These are phyloP conservation scores for Coemansia sp. DNA, from an alignment of 192 early-diverging fungal genomes.

Conservation along the genomic window DNA sequence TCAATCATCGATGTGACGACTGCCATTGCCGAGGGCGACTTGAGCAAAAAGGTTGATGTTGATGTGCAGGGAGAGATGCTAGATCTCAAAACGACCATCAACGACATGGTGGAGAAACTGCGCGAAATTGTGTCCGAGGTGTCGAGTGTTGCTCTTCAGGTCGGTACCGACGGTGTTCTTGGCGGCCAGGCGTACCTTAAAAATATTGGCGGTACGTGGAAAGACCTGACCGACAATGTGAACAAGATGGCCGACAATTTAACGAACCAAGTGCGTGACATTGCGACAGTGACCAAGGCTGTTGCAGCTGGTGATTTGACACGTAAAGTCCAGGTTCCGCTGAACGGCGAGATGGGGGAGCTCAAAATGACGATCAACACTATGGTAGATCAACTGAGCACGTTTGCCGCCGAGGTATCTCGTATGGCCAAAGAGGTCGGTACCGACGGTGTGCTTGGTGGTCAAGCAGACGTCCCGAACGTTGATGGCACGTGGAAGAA, in stretches of 20 bases:
- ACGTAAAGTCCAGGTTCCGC: conserved; percentile 40
- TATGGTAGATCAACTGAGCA: conserved; percentile 56
- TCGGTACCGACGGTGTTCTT: conserved; percentile 63
- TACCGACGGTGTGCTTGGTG: conserved; percentile 58
- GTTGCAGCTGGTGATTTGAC: conserved; percentile 54
- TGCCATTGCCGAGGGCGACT: conserved; percentile 60
- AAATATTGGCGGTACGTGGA: conserved; percentile 61
- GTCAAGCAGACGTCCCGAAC: conserved; percentile 52
- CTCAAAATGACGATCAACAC: conserved; percentile 54
- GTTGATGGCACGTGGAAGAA: conserved; percentile 59
- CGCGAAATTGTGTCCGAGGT: conserved; percentile 59
- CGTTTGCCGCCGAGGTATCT: conserved; percentile 55
- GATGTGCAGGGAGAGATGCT: conserved; percentile 57
- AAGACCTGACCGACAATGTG: conserved; percentile 61
- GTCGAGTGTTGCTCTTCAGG: conserved; percentile 58
- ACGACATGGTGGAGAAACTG: conserved; percentile 61
- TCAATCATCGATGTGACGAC: conserved; percentile 59
- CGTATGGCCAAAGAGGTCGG: conserved; percentile 59
- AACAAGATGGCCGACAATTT: conserved; percentile 65
- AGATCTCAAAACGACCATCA: conserved; percentile 59
- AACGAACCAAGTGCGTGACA: conserved; percentile 62
- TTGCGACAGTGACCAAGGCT: conserved; percentile 54
- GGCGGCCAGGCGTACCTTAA: conserved; percentile 60
- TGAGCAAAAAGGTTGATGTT: conserved; percentile 57
- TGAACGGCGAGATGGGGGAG: conserved; percentile 53